Conservation (phyloP, 2,329 filamentous ascomycete species). For the Ampelomyces quisqualis region DNA sequence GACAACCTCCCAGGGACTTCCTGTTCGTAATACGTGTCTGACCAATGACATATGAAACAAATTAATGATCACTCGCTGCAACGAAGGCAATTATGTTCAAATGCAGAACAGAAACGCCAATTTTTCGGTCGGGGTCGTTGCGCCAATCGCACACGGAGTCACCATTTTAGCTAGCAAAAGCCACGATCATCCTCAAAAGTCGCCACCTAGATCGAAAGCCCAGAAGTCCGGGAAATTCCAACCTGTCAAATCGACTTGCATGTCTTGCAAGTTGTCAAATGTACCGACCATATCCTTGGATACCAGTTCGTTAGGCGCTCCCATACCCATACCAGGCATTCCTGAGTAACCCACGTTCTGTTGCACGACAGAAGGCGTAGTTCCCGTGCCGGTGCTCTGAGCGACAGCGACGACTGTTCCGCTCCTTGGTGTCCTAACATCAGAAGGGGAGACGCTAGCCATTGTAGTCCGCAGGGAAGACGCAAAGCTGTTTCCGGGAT, state of each 20-base stretch:
- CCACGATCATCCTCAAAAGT: slow-evolving; percentile 29
- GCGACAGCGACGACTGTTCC: background rate
- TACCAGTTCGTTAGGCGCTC: background rate
- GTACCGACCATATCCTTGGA: slow-evolving; percentile 11
- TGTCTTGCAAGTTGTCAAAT: slow-evolving; percentile 29
- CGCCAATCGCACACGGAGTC: too few relatives aligned
- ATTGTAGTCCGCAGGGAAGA: slow-evolving; percentile 23
- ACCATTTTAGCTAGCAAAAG: too few relatives aligned
- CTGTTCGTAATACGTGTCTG: too few relatives aligned
- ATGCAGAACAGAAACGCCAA: too few relatives aligned
- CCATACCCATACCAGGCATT: slow-evolving; percentile 12
- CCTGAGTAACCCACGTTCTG: slow-evolving; percentile 6
- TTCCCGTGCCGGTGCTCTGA: background rate
- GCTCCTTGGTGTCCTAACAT: slow-evolving; percentile 10
- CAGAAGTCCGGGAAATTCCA: slow-evolving; percentile 42
- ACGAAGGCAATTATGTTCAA: too few relatives aligned
- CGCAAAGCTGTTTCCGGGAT: slow-evolving; percentile 25
- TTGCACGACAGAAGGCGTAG: background rate
- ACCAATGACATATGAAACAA: too few relatives aligned
- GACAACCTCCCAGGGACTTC: too few relatives aligned
- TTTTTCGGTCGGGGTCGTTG: too few relatives aligned
- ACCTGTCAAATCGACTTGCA: slow-evolving; percentile 30
- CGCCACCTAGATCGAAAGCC: slow-evolving; percentile 37
- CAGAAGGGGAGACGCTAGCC: slow-evolving; percentile 11
- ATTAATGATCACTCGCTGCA: too few relatives aligned